Evolutionary conservation across 1,284 basidiomycete genomes (phyloP).

Genomic region (Coniferiporia sulphurascens): DNA sequence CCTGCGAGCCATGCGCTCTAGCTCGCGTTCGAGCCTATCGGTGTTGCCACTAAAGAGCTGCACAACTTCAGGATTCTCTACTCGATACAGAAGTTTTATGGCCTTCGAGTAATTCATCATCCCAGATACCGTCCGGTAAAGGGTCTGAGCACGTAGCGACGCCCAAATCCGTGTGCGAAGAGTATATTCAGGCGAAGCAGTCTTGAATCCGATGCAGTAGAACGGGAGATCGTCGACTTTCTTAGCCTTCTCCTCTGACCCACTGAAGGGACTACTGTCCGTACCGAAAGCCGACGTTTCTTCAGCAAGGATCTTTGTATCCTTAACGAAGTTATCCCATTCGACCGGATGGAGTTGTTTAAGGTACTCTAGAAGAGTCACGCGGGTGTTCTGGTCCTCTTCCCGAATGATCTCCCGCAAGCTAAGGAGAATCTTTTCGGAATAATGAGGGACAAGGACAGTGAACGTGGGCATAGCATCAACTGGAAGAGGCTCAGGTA

Average conservation of each 20-base stretch:
- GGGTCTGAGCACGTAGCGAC: conserved; percentile 94
- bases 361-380: conserved; percentile 92
- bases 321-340: conserved; percentile 99
- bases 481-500: conserved; percentile 90
- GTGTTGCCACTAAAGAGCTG: conserved; percentile 97
- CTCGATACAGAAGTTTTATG: conserved; percentile 97
- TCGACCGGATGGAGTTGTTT: conserved; percentile 99
- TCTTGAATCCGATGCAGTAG: conserved; percentile 99
- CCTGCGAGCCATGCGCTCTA: conserved; percentile 94
- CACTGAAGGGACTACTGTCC: conserved; percentile 50
- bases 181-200: conserved; percentile 97
- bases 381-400: conserved; percentile 93
- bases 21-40: conserved; percentile 91
- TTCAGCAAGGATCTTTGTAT: conserved; percentile 98
- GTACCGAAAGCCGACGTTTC: conserved; percentile 64
- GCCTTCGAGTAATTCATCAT: conserved; percentile 99
- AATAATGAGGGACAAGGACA: conserved; percentile 94
- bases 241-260: conserved; percentile 69
- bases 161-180: conserved; percentile 99
- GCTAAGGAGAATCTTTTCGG: conserved; percentile 92
- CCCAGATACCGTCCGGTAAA: conserved; percentile 99
- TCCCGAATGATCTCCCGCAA: conserved; percentile 95
- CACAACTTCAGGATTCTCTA: conserved; percentile 99
- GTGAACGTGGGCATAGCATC: conserved; percentile 98
- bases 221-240: conserved; percentile 96